Conservation (phyloP, 306 rosid species). For the Gastrolobium villosum region DNA sequence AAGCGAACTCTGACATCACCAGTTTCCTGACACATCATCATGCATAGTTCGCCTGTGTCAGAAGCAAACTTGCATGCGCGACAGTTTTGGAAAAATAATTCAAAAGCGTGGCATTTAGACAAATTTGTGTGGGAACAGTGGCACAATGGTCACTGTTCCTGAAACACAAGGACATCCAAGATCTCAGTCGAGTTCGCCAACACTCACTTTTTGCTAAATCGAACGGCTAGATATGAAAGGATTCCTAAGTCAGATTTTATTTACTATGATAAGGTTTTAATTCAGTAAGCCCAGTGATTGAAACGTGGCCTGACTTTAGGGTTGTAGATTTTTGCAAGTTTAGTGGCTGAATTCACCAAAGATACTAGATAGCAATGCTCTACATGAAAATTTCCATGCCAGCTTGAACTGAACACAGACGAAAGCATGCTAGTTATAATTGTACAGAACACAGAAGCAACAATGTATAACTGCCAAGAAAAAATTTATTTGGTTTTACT, state of each 20-base stretch:
- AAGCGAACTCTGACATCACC: too few relatives aligned
- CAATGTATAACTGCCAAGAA: neutral
- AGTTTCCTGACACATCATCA: too few relatives aligned
- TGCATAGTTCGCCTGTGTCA: too few relatives aligned
- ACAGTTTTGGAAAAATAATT: too few relatives aligned
- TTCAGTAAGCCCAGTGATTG: neutral
- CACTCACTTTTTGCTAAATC: neutral
- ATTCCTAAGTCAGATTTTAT: neutral
- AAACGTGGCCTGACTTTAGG: neutral
- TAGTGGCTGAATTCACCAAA: neutral
- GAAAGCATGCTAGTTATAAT: neutral
- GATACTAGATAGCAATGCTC: neutral
- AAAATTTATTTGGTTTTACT: too few relatives aligned
- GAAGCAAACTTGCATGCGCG: too few relatives aligned
- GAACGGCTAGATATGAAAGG: neutral
- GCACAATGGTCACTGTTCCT: too few relatives aligned
- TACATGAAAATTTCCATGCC: neutral
- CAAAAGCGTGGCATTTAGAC: too few relatives aligned
- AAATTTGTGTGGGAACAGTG: too few relatives aligned
- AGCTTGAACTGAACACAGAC: neutral
- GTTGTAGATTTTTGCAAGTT: neutral
- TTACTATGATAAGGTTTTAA: neutral
- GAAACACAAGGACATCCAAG: neutral
- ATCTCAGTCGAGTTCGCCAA: constrained; percentile 6
- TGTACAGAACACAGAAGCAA: neutral